These are phyloP conservation scores for Apiotrichum laibachii DNA, from an alignment of 1,284 basidiomycete genomes.

Conservation along the genomic window DNA sequence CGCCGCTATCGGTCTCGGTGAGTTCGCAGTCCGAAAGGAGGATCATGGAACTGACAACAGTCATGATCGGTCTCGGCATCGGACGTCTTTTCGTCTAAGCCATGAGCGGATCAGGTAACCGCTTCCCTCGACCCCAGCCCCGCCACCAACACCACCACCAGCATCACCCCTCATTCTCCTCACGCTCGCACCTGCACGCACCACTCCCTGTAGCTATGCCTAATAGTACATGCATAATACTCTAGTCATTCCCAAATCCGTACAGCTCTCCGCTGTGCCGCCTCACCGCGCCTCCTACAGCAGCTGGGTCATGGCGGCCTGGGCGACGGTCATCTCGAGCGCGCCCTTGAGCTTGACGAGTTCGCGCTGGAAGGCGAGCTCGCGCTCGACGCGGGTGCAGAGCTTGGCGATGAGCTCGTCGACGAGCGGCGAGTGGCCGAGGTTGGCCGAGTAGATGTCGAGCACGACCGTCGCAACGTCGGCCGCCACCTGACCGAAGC, in stretches of 20 bases:
- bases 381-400: constrained; percentile 75
- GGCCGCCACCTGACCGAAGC: constrained; percentile 83
- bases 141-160: too few species aligned
- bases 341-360: constrained; percentile 80
- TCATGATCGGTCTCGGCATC: constrained; percentile 9
- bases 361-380: constrained; percentile 87
- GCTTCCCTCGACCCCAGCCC: too few species aligned
- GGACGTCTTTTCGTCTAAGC: constrained; percentile 7
- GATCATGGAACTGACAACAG: not conserved
- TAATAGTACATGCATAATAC: constrained; percentile 9
- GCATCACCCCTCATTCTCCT: too few species aligned
- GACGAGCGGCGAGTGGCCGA: constrained; percentile 90
- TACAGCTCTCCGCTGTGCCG: not conserved
- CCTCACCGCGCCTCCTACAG: not conserved
- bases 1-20: constrained; percentile 42
- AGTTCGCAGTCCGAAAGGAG: constrained; percentile 7
- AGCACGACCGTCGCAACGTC: constrained; percentile 79
- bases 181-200: too few species aligned
- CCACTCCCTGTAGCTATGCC: not conserved
- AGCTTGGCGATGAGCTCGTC: constrained; percentile 82
- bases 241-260: not conserved
- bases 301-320: constrained; percentile 32
- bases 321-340: constrained; percentile 84
- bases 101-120: too few species aligned
- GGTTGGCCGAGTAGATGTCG: constrained; percentile 84